Base-by-base conservation (phyloP, 2,329 filamentous ascomycete species). In the Cryoendolithus antarcticus region DNA sequence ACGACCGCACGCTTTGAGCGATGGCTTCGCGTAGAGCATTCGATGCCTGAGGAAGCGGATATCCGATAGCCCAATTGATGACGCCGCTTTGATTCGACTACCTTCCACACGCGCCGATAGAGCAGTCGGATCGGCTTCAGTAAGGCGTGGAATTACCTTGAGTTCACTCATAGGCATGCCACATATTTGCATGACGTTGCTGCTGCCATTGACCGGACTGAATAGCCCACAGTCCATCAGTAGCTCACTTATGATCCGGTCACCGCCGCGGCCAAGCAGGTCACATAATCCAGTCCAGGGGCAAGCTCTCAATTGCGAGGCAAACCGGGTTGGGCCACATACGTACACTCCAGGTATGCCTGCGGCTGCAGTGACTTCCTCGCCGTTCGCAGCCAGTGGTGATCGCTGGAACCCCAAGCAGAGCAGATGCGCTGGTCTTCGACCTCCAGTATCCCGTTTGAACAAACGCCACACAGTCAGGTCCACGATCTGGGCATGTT, bases 11-110 rank as follows among this genome's bases (percentile, higher is more conserved):
- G 75, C 67, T 51, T 81, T 89, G 24, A 88, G 64, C 2, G 74
- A 71, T 12, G 86, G 75, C 49, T 77, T 78, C 13, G 83, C 81
- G 60, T 95, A 96, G 36, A 96, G 70, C 68, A 95, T 93, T 12
- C 86, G 77, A 53, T 75, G 86, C 43, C 88, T 78, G 34, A 88
- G 75, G 52, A 98, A 81, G 1, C 67, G 63, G 41, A 96, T 86
- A 15, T 54, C 48, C 6, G 50, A 47, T 1, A 49, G 36, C 5
- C 46, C 43, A 21, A 46, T 43, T 12, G 30, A 29, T 15, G 39
- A 9, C 3, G n/a, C 6, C 21, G 4, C 3, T 38, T 38, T 29
- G 13, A 49, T 10, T 19, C 15, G 15, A 19, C 15, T 19, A 19
- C 15, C 15, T 5, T 19, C 15, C 15, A 19, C 15, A 19, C 15